These are phyloP conservation scores for Yamadazyma nakazawae DNA, from an alignment of 805 yeast genomes.

Conservation along the genomic window DNA sequence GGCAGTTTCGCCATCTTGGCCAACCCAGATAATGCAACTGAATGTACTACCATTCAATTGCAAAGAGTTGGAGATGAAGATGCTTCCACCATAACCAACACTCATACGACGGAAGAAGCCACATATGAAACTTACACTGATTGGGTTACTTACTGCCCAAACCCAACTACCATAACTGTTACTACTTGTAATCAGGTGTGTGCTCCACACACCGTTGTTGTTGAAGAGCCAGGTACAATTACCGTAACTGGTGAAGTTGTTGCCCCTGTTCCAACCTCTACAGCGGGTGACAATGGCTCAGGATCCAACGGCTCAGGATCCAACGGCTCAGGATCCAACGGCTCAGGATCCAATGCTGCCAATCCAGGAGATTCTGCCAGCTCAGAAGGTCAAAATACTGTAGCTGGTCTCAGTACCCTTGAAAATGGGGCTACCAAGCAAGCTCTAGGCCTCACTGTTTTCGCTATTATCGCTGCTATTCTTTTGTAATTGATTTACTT, in stretches of 20 bases:
- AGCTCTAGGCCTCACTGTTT: constrained; percentile 8
- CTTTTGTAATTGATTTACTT: constrained; percentile 2
- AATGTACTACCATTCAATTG: not conserved
- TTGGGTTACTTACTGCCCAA: constrained; percentile 38
- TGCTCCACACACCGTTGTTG: constrained; percentile 25
- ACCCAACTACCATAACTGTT: constrained; percentile 29
- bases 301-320: no score
- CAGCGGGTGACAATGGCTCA: not conserved
- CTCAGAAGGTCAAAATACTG: not conserved
- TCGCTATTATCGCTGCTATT: constrained; percentile 8
- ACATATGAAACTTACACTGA: constrained; percentile 26
- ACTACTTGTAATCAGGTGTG: constrained; percentile 29
- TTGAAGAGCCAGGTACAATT: constrained; percentile 29
- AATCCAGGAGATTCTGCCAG: not conserved
- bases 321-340: no score
- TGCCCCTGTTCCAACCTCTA: constrained; percentile 14
- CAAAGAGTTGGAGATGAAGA: not conserved
- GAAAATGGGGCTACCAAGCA: constrained; percentile 11
- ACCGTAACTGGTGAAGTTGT: constrained; percentile 32
- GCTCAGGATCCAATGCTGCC: not conserved
- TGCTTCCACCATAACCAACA: not conserved
- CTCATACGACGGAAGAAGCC: no score
- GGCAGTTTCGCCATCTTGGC: not conserved
- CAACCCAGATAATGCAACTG: not conserved
- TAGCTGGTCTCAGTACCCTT: constrained; percentile 7